phyloP scores from a whole-genome alignment of 2,329 filamentous ascomycete species.

The Sporothrix brunneoviolacea region DNA sequence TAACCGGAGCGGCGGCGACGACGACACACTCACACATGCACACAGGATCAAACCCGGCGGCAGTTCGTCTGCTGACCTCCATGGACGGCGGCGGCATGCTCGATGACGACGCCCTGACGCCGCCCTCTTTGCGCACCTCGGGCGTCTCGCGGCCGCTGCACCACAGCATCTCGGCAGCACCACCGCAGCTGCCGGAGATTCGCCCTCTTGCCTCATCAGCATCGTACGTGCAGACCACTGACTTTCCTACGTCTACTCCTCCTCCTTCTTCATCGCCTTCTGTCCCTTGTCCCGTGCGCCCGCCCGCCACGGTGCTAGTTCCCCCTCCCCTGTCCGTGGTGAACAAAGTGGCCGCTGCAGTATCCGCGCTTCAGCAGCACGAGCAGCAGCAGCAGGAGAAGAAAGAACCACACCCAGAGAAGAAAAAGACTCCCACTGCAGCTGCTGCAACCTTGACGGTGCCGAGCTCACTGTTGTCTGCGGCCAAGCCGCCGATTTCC shows the following conservation, averaged over 20 bases:
- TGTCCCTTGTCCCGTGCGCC: not conserved
- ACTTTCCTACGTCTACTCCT: slow-evolving; percentile 17
- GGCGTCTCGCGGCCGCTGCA: not conserved
- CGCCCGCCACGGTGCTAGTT: slow-evolving; percentile 5
- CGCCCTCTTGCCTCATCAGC: slow-evolving; percentile 37
- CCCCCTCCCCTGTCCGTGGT: slow-evolving; percentile 23
- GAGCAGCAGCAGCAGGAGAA: slow-evolving; percentile 1
- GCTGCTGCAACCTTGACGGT: not conserved
- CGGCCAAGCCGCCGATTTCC: not conserved
- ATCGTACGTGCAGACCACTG: slow-evolving; percentile 44
- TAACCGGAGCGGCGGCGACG: slow-evolving; percentile 38
- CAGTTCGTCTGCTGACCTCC: slow-evolving; percentile 56
- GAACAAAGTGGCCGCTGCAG: slow-evolving; percentile 22
- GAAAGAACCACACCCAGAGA: not conserved
- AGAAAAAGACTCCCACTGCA: no score
- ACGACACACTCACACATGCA: slow-evolving; percentile 18
- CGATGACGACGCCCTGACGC: slow-evolving; percentile 13
- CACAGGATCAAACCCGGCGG: slow-evolving; percentile 36
- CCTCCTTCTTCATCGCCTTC: no score
- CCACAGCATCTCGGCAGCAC: not conserved
- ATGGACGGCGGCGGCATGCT: slow-evolving; percentile 38
- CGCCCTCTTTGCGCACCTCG: slow-evolving; percentile 6
- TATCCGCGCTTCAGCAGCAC: slow-evolving; percentile 29
- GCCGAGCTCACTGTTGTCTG: no score
- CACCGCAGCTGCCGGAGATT: slow-evolving; percentile 14